Conservation (phyloP, 2,329 filamentous ascomycete species). For the Ophiostoma pallidulum region DNA sequence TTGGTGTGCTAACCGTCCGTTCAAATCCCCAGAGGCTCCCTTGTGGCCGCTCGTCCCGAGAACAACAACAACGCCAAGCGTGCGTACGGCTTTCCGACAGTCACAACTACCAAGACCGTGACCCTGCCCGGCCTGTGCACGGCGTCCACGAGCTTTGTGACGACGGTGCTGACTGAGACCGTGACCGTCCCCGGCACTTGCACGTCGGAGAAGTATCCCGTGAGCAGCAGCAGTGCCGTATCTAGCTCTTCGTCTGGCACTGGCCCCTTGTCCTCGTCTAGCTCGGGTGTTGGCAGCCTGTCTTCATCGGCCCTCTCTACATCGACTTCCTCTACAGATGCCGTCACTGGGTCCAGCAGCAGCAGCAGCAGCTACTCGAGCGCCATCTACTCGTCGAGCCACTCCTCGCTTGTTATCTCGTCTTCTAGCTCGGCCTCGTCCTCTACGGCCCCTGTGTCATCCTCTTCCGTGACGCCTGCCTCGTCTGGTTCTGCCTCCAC, state of each 20-base stretch:
- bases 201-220: constrained; percentile 2
- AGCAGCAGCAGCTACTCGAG: neutral
- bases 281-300: neutral
- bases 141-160: neutral
- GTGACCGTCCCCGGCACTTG: constrained; percentile 3
- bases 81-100: constrained; percentile 13
- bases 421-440: neutral
- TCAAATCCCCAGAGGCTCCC: constrained; percentile 1
- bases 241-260: neutral
- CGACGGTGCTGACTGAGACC: constrained; percentile 6
- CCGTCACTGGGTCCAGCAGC: neutral
- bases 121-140: constrained; percentile 10
- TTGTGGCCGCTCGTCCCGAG: constrained; percentile 13
- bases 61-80: constrained; percentile 11
- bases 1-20: no score
- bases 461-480: neutral
- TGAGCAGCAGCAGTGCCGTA: neutral
- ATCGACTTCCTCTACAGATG: neutral
- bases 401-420: neutral
- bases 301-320: neutral
- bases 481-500: neutral
- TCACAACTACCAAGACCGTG: constrained; percentile 14
- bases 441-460: neutral
- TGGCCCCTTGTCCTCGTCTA: neutral
- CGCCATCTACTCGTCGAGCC: constrained; percentile 4